Base-by-base conservation (phyloP, 2,329 filamentous ascomycete genomes). In the Neocucurbitaria cava region DNA sequence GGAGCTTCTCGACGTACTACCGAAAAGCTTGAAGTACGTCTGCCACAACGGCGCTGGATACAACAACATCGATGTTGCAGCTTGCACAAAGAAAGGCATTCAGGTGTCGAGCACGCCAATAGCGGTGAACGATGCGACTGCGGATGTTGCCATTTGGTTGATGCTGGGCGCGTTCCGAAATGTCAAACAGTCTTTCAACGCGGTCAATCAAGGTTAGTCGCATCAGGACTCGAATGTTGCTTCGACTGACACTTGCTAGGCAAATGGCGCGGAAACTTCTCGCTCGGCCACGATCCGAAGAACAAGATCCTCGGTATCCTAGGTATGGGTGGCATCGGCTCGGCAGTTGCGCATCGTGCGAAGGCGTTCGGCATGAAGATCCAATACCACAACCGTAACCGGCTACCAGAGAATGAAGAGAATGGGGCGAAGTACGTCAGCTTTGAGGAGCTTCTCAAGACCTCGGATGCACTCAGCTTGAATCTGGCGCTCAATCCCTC, bases 311-410 rank as follows among this genome's bases (percentile, higher is more conserved):
- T 85, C 65, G 84, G 83, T 5, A 83, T 87, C 52, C 71, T 87
- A 1, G 85, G 84, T 10, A 85, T 86, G 82, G 85, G 85, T 23
- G 83, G 84, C 9, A 87, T 87, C 42, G 85, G 85, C 2, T 75
- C 78, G 13, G 80, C 81, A 6, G 77, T 81, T 9, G 78, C 77
- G 21, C 69, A 71, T 20, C 78, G 82, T 38, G 83, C 82, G 3
- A 78, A 78, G 26, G 79, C 79, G 0, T 85, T 86, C 58, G 84
- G 84, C 38, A 84, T 87, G 77, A 76, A 75, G 54, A 78, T 85
- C n/a, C 79, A 82, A 56, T 87, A 87, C 66, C 83, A 87, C 74
- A 87, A 86, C 70, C 79, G 80, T 7, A 69, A 68, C 17, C 77
- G 64, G 23, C 54, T 77, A 42, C 59, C 72, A n/a, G 77, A 9